A percentile compares a stretch with the other conserved stretches of the same genome.
These are phyloP conservation scores for Xylaria curta DNA, from an alignment of 495 filamentous ascomycete genomes.

Conservation along the genomic window DNA sequence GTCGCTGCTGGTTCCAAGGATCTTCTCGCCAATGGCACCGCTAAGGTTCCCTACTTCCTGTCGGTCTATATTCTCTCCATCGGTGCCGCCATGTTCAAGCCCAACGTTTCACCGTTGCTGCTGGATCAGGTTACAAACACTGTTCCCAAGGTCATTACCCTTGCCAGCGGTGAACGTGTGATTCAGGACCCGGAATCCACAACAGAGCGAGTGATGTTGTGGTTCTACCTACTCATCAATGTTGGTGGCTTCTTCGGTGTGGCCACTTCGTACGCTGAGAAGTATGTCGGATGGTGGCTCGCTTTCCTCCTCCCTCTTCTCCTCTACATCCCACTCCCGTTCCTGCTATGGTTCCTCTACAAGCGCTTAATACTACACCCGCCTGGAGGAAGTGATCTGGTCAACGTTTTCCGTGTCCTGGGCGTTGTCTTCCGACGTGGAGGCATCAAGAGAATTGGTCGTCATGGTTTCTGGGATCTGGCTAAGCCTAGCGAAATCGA, in stretches of 20 bases:
- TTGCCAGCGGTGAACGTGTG: conserved; percentile 58
- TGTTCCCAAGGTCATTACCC: conserved; percentile 51
- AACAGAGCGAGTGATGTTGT: conserved; percentile 67
- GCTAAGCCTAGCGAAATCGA: conserved; percentile 68
- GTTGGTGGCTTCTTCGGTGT: conserved; percentile 67
- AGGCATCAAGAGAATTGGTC: conserved; percentile 61
- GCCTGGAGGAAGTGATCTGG: conserved; percentile 60
- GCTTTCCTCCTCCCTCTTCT: conserved; percentile 73
- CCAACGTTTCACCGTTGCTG: conserved; percentile 67
- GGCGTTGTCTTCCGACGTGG: conserved; percentile 60
- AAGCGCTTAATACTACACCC: conserved; percentile 59
- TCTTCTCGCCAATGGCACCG: conserved; percentile 61
- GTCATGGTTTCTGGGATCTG: conserved; percentile 66
- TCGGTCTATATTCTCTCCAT: conserved; percentile 64
- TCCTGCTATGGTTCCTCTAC: conserved; percentile 59
- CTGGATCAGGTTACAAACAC: conserved; percentile 63
- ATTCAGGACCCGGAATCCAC: conserved; percentile 66
- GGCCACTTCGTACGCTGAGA: conserved; percentile 55
- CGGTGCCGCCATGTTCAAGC: conserved; percentile 66
- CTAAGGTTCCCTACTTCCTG: conserved; percentile 64
- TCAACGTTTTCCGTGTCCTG: conserved; percentile 61
- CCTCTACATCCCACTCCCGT: conserved; percentile 63
- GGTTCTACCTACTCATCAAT: conserved; percentile 71
- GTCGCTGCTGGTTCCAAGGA: conserved; percentile 64
- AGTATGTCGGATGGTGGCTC: conserved; percentile 71